Base-by-base conservation (phyloP, 176 grass and related monocot genomes). In the Aechmea fasciata region DNA sequence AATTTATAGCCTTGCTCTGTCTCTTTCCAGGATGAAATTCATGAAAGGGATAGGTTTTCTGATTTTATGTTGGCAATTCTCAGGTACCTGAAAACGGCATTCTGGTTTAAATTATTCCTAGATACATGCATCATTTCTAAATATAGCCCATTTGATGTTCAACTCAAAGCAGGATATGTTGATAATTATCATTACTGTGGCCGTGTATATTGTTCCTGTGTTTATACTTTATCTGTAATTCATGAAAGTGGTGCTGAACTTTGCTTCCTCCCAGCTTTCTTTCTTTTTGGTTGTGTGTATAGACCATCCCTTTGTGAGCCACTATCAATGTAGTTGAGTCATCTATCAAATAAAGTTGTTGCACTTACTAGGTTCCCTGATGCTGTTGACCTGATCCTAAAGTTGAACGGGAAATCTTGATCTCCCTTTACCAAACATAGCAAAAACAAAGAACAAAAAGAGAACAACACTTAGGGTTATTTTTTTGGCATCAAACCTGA, bases 31-130 rank as follows among this genome's bases (percentile, higher is more conserved):
- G 93, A 97, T 82, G 93, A 97, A 92, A 90, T 97, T 79, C 93
- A 97, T 73, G 93, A 97, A 84, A 89, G 93, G 79, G 93, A 97
- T 82, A 92, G 84, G 72, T 97, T 85, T 90, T 97, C 93, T 52
- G 93, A 97, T 90, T 97, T 97, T 76, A 90, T 87, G 77, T 80
- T 97, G 71, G 57, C 89, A 75, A 97, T 97, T 85, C 68, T 97
- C 77, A 97, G 93, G 93, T 97, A 90, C 73, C 63, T 80, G 18
- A 64, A 72, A 65, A 68, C 6, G 13, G 48, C 54, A 28, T 70
- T n/a, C 68, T 77, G 47, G 10, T 52, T 64, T 57, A 54, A 67
- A 28, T 68, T 65, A n/a, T 52, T 49, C 14, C 11, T 18, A 9
- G 20, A n/a, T 61, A 19, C 55, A 61, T 22, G 55, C 55, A 22